Evolutionary conservation across 345 rosid genomes (phyloP).

Genomic region (Citrus unshiu): DNA sequence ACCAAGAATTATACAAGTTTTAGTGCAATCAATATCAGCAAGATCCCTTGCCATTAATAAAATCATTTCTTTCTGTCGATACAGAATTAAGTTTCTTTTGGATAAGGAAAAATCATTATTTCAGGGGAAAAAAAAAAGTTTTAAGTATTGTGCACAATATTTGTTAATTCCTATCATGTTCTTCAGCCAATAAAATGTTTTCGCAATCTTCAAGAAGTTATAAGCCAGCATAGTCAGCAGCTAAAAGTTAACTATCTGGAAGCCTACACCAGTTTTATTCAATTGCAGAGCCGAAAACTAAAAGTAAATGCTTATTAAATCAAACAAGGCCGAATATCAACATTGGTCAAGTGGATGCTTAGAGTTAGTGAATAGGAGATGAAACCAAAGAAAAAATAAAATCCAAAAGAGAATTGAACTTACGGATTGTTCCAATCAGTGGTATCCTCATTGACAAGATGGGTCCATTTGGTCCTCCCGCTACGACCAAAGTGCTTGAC

Average conservation of each 20-base stretch:
- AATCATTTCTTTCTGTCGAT: not conserved
- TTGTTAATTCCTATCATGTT: not conserved
- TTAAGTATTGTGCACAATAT: not conserved
- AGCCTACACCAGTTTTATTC: not conserved
- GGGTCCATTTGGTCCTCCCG: constrained; percentile 86
- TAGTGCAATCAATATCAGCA: not conserved
- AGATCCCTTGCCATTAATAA: not conserved
- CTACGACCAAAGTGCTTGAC: constrained; percentile 63
- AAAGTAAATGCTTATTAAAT: not conserved
- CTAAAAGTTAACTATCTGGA: not conserved
- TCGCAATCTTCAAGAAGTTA: not conserved
- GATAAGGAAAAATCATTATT: not conserved
- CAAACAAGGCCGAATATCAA: not conserved
- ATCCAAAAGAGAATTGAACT: constrained; percentile 2
- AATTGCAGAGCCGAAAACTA: not conserved
- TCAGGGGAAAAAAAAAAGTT: not conserved
- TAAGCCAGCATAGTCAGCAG: not conserved
- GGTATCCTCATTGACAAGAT: constrained; percentile 77
- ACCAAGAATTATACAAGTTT: not conserved
- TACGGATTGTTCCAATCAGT: constrained; percentile 25
- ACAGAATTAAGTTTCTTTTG: not conserved
- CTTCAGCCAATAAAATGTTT: not conserved
- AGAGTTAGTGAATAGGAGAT: not conserved
- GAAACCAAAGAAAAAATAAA: not conserved
- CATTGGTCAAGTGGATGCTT: not conserved